These are phyloP conservation scores for Phlebiopsis flavidoalba DNA, from an alignment of 768 basidiomycete species.

Conservation along the genomic window DNA sequence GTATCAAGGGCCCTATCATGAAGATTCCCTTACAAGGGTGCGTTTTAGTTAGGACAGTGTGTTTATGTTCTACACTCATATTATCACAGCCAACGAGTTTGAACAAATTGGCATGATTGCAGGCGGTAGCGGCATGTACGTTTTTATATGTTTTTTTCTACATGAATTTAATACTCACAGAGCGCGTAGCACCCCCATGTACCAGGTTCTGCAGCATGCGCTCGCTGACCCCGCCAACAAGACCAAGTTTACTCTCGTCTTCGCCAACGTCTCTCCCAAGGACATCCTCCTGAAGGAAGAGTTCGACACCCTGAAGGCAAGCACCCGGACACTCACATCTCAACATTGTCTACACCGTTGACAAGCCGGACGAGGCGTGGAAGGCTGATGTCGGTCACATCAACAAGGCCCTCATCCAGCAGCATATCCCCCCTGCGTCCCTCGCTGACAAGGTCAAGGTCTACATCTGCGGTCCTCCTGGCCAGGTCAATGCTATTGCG, in stretches of 20 bases:
- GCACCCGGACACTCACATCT: constrained; percentile 66
- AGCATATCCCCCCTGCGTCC: constrained; percentile 60
- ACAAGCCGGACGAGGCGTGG: constrained; percentile 72
- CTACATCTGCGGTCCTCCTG: constrained; percentile 88
- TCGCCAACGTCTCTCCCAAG: constrained; percentile 82
- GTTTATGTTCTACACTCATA: too few species aligned
- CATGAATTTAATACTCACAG: not conserved
- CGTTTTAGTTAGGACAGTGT: constrained; percentile 12
- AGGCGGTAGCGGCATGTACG: constrained; percentile 90
- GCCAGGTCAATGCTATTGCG: constrained; percentile 81
- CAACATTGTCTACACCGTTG: constrained; percentile 82
- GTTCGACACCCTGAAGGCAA: constrained; percentile 64
- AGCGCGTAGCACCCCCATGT: constrained; percentile 67
- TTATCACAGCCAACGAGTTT: constrained; percentile 64
- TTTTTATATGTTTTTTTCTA: constrained; percentile 1
- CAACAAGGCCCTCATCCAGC: constrained; percentile 63
- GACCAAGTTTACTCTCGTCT: constrained; percentile 92
- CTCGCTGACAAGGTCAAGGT: constrained; percentile 79
- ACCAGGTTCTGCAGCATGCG: constrained; percentile 76
- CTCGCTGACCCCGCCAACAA: constrained; percentile 72
- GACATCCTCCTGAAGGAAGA: constrained; percentile 88
- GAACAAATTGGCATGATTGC: constrained; percentile 87
- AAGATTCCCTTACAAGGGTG: constrained; percentile 88
- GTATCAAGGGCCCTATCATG: constrained; percentile 86
- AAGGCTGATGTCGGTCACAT: constrained; percentile 65